Percentiles rank a stretch among this genome's conserved stretches.
Conservation (phyloP, 169 alveolate genomes). For the Theileria sp. region DNA sequence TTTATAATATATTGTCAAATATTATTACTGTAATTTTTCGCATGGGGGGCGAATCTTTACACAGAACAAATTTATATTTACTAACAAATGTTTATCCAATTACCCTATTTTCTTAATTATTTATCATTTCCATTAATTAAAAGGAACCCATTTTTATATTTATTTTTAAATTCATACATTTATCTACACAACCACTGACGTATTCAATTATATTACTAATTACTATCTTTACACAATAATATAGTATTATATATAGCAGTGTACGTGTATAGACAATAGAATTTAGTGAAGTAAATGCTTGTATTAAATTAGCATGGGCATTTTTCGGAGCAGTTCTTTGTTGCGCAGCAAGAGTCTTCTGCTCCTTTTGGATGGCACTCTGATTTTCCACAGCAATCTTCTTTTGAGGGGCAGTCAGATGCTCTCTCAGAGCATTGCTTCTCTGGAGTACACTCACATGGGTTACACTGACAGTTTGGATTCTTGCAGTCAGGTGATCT, state of each 20-base stretch:
- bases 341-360: constrained; percentile 6
- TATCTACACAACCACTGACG: neutral
- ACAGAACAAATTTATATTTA: neutral
- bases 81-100: neutral
- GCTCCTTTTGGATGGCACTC: neutral
- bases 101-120: neutral
- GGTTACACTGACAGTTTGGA: constrained; percentile 14
- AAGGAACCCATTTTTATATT: too few relatives aligned
- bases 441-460: constrained; percentile 41
- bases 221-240: neutral
- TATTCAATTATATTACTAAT: neutral
- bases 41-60: constrained; percentile 18
- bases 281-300: neutral
- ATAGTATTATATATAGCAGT: neutral
- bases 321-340: constrained; percentile 38
- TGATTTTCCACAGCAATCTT: neutral
- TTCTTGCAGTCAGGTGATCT: constrained; percentile 24
- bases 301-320: constrained; percentile 37
- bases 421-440: constrained; percentile 26
- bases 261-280: neutral
- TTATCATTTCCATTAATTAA: neutral
- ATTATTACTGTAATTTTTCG: neutral
- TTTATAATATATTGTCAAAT: neutral
- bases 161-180: too few relatives aligned
- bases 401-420: constrained; percentile 13